Evolutionary conservation across 1,139 yeast genomes (phyloP), one percentile per base, ranked within the genome.

Genomic region (Blastobotrys capitulatus): DNA sequence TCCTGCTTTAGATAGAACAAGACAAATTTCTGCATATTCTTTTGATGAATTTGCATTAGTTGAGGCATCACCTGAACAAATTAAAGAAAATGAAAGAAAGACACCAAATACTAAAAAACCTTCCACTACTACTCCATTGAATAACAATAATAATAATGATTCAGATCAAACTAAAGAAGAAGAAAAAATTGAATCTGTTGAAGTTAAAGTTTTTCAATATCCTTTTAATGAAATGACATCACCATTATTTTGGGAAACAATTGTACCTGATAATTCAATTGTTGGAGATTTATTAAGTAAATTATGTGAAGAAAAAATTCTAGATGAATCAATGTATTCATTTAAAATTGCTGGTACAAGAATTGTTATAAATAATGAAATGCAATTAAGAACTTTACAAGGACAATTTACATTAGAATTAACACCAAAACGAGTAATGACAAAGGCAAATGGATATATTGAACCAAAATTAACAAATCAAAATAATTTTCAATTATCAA

Each of bases 21-120:
- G 77, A 29, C 61, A 66, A 19, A 61, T 73, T 10, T 66, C 71
- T 8, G 70, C 73, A 6, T 73, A 70, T 52, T 64, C 71, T 7
- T 72, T 69, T 50, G 76, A 73, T 47, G 76, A 73, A 53, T 70
- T 73, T 60, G 77, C 77, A 7, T 55, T 73, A 31, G 75, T 72
- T 1, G 59, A 58, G 44, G 75, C 75, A 1, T 62, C 71, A 5
- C 60, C 64, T 5, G 60, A 55, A 9, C 73, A 71, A 55, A 55
- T 52, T 32, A 52, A 54, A 10, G 70, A 65, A 34, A 69, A 70
- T 52, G 65, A 64, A 44, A 56, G 57, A 25, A 59, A 55, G 27
- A 69, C 74, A 0, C 73, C 73, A 6, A 56, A 56, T 48, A 15
- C 50, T 19, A 52, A 54, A 42, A 52, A 48, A 38, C 51, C 57